Conservation (phyloP, 148 eudicot species). For the Amaranthus hypochondriacus region DNA sequence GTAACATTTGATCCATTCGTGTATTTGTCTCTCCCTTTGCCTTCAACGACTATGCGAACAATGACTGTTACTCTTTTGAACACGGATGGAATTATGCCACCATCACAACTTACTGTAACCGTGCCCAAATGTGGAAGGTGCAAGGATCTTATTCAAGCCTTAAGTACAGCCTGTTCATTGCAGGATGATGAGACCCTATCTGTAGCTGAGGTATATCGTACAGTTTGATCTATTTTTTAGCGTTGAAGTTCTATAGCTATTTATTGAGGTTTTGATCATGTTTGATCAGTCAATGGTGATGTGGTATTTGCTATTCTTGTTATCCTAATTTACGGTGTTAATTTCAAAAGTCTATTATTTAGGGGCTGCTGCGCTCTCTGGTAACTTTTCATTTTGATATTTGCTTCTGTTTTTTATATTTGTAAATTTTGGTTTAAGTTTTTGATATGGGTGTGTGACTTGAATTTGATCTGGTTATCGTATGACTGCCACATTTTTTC, state of each 20-base stretch:
- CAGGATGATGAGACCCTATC: slow-evolving; percentile 53
- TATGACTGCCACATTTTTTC: too few species aligned
- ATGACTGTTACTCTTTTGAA: slow-evolving; percentile 70
- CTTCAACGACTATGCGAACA: slow-evolving; percentile 57
- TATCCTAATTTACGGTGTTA: too few species aligned
- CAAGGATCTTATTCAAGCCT: slow-evolving; percentile 70
- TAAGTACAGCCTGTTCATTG: slow-evolving; percentile 50
- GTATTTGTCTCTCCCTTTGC: slow-evolving; percentile 78
- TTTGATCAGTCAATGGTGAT: not conserved
- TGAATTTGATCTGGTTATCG: too few species aligned
- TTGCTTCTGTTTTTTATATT: too few species aligned
- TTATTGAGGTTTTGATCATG: not conserved
- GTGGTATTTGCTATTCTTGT: not conserved
- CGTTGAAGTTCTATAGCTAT: not conserved
- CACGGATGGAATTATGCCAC: slow-evolving; percentile 54
- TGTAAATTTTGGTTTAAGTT: too few species aligned
- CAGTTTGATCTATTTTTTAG: not conserved
- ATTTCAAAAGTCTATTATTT: too few species aligned
- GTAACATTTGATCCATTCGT: slow-evolving; percentile 76
- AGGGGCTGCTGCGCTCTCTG: too few species aligned
- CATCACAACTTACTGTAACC: slow-evolving; percentile 51
- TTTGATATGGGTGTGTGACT: too few species aligned
- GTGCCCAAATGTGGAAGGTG: slow-evolving; percentile 61
- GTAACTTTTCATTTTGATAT: too few species aligned
- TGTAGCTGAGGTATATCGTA: slow-evolving; percentile 69